A percentile compares a stretch with the other conserved stretches of the same genome.
Conservation (phyloP, 2,329 filamentous ascomycete genomes). For the Waltergamsia citrina region DNA sequence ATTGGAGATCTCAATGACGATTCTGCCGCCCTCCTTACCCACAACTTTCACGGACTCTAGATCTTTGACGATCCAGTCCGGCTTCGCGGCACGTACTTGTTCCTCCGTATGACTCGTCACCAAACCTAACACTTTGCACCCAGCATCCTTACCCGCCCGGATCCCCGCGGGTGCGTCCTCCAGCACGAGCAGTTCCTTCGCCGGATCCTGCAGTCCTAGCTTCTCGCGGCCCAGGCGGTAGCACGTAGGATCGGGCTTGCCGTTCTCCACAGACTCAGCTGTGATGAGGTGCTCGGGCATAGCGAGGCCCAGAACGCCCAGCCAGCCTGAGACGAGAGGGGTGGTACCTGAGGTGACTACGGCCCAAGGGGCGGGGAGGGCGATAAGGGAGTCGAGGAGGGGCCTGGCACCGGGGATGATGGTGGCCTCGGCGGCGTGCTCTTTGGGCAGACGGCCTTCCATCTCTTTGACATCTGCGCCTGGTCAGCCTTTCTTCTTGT, state of each 20-base stretch:
- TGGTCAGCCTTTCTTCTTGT: background rate
- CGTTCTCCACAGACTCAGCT: constrained; percentile 64
- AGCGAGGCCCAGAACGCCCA: constrained; percentile 55
- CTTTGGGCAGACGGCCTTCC: constrained; percentile 68
- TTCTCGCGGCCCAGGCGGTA: constrained; percentile 59
- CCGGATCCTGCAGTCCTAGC: constrained; percentile 40
- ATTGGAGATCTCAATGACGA: constrained; percentile 60
- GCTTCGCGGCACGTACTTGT: constrained; percentile 64
- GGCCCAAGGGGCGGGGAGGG: constrained; percentile 62
- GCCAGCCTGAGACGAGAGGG: constrained; percentile 63
- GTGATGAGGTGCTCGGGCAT: constrained; percentile 59
- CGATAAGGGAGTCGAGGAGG: constrained; percentile 59
- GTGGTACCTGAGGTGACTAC: constrained; percentile 72
- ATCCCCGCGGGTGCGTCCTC: constrained; percentile 89
- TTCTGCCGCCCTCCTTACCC: constrained; percentile 43
- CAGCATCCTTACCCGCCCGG: constrained; percentile 72
- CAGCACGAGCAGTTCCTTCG: constrained; percentile 58
- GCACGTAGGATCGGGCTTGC: constrained; percentile 70
- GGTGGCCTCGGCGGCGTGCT: constrained; percentile 66
- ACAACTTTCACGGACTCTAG: constrained; percentile 62
- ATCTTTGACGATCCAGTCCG: constrained; percentile 81
- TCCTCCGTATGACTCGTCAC: constrained; percentile 72
- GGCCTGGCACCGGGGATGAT: constrained; percentile 77
- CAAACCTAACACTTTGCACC: constrained; percentile 76
- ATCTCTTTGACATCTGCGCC: constrained; percentile 65